phyloP scores from a whole-genome alignment of 2,329 filamentous ascomycete genomes.

The Colletotrichum lindemuthianum region DNA sequence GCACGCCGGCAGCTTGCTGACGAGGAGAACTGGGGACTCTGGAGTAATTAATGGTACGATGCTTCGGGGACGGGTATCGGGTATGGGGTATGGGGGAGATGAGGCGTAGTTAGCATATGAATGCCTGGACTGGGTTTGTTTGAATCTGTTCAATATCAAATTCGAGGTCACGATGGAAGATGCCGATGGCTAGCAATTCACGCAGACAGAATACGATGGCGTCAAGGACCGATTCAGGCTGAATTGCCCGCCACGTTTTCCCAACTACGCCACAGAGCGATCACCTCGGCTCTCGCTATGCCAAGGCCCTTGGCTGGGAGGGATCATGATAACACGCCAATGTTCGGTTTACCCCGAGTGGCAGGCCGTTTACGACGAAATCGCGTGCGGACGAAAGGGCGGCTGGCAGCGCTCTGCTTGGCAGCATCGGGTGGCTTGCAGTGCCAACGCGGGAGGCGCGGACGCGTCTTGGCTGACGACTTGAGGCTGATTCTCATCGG shows the following conservation, averaged over 20 bases:
- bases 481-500: not conserved
- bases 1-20: too few species aligned
- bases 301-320: slow-evolving; percentile 9
- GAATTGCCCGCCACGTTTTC: slow-evolving; percentile 12
- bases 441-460: slow-evolving; percentile 26
- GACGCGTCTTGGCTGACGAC: slow-evolving; percentile 21
- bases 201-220: not conserved
- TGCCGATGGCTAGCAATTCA: not conserved
- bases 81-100: slow-evolving; percentile 23
- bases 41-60: slow-evolving; percentile 16
- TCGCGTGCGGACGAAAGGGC: not conserved
- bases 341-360: not conserved
- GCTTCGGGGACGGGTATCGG: not conserved
- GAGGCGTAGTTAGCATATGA: slow-evolving; percentile 8
- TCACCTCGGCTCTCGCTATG: not conserved
- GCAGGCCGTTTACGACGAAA: not conserved
- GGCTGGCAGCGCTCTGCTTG: slow-evolving; percentile 11
- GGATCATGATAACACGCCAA: not conserved
- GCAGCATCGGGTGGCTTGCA: slow-evolving; percentile 33
- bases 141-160: not conserved
- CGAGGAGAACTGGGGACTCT: slow-evolving; percentile 8
- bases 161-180: not conserved
- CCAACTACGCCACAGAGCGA: not conserved
- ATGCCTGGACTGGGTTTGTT: not conserved
- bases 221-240: not conserved